Base-by-base conservation (phyloP, 805 yeast species). In the Monosporozyma yasuniensis region DNA sequence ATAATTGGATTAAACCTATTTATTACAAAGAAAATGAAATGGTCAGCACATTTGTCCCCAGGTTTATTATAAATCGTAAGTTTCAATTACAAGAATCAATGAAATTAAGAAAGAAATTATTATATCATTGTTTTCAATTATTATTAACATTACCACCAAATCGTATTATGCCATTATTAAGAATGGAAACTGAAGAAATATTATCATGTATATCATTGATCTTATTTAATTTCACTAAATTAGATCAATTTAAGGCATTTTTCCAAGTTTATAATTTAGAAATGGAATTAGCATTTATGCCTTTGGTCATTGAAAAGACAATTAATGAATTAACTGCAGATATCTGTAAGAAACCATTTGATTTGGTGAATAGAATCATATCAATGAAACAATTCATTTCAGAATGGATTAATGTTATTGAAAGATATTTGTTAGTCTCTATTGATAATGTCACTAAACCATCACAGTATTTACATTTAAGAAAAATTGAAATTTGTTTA, bases 291-390 rank as follows among this genome's bases (percentile, higher is more conserved):
- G 54, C 51, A 19, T 56, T 54, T 27, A 46, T 64, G 42, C 64
- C 66, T 12, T 34, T 57, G 22, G 22, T 64, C 7, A 61, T 61
- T 11, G 65, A 64, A 37, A 54, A 50, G 10, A 52, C 58, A 3
- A 48, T 62, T 18, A 34, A 49, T 35, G 56, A 54, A 45, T 34
- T 56, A 25, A 46, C 50, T 23, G 34, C 30, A n/a, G 38, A 27
- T 21, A 23, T 14, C 8, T 25, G 22, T 11, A 11, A 21, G 4
- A 22, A 5, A 18, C 19, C 41, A 14, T 47, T 18, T 41, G 34
- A 47, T 25, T 11, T 47, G 19, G 49, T 47, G 10, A 43, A 47
- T 28, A 21, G 21, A 7, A 47, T 47, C 19, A 39, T 47, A 8
- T 47, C 49, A 4, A 38, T 47, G 21, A 38, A 19, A 19, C n/a